Conservation (phyloP, 805 yeast species). For the Cyberlindnera mrakii region DNA sequence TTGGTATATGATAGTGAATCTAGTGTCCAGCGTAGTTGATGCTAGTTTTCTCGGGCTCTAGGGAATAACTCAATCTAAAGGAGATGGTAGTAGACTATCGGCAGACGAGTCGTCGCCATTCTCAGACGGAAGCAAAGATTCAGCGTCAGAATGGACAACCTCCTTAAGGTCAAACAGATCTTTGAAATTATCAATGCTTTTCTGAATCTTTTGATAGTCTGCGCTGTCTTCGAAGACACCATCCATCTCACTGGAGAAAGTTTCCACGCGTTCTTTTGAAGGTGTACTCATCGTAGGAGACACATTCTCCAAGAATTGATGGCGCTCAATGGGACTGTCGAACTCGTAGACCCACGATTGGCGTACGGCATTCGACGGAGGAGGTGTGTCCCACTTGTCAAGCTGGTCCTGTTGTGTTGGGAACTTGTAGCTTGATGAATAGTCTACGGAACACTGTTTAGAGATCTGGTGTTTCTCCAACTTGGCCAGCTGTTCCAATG, state of each 20-base stretch:
- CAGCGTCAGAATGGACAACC: neutral
- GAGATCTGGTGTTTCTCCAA: slow-evolving; percentile 19
- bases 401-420: slow-evolving; percentile 3
- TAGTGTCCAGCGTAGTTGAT: too few species aligned
- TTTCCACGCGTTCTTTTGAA: too few species aligned
- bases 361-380: slow-evolving; percentile 15
- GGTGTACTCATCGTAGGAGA: slow-evolving; percentile 1
- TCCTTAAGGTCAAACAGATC: neutral
- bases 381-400: slow-evolving; percentile 19
- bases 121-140: neutral
- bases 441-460: slow-evolving; percentile 15
- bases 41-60: too few species aligned
- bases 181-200: neutral
- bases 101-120: too few species aligned
- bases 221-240: slow-evolving; percentile 1
- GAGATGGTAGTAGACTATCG: too few species aligned
- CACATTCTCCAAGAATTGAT: slow-evolving; percentile 1
- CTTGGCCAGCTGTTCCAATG: slow-evolving; percentile 18
- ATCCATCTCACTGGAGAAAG: slow-evolving; percentile 1
- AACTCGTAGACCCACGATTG: slow-evolving; percentile 22
- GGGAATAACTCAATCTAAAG: too few species aligned
- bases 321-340: slow-evolving; percentile 7
- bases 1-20: neutral
- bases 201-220: slow-evolving; percentile 1
- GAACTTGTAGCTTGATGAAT: slow-evolving; percentile 4